A percentile compares a stretch with the other conserved stretches of the same genome.
Evolutionary conservation across 768 basidiomycete genomes (phyloP).

Genomic region (Rhodotorula toruloides): DNA sequence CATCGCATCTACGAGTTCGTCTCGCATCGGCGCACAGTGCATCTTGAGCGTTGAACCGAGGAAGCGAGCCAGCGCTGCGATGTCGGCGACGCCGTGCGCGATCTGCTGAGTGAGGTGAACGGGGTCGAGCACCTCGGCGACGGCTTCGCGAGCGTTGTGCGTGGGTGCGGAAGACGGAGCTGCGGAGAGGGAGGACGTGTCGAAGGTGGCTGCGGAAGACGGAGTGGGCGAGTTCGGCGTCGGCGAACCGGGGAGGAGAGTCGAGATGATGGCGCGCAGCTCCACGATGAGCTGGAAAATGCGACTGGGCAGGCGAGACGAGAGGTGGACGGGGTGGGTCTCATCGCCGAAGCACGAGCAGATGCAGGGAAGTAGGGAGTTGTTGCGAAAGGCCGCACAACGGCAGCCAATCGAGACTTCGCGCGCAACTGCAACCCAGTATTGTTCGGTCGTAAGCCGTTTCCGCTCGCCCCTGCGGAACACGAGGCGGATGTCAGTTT

Average conservation of each 20-base stretch:
- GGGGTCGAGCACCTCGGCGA: slow-evolving; percentile 74
- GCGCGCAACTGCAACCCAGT: slow-evolving; percentile 73
- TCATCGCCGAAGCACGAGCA: slow-evolving; percentile 39
- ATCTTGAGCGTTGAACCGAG: slow-evolving; percentile 77
- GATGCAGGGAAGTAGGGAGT: slow-evolving; percentile 37
- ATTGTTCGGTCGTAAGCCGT: slow-evolving; percentile 65
- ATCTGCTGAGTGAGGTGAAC: slow-evolving; percentile 77
- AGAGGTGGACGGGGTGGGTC: not conserved
- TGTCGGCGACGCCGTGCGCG: slow-evolving; percentile 68
- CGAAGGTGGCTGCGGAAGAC: slow-evolving; percentile 47
- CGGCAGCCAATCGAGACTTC: slow-evolving; percentile 80
- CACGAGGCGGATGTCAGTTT: slow-evolving; percentile 47
- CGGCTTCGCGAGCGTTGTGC: slow-evolving; percentile 53
- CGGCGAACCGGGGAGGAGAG: slow-evolving; percentile 31
- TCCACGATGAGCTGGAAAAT: slow-evolving; percentile 65
- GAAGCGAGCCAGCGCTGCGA: slow-evolving; percentile 67
- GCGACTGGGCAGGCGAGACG: slow-evolving; percentile 57
- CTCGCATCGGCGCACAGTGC: slow-evolving; percentile 91
- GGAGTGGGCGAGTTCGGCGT: slow-evolving; percentile 14
- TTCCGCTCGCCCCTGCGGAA: slow-evolving; percentile 68
- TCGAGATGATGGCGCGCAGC: slow-evolving; percentile 69
- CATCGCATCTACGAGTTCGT: slow-evolving; percentile 76
- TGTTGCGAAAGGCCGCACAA: slow-evolving; percentile 61
- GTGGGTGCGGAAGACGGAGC: slow-evolving; percentile 58
- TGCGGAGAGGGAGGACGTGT: slow-evolving; percentile 55